Evolutionary conservation across 1,139 yeast genomes (phyloP), one percentile per base, ranked within the genome.

Genomic region (Yamadazyma membranifaciens): DNA sequence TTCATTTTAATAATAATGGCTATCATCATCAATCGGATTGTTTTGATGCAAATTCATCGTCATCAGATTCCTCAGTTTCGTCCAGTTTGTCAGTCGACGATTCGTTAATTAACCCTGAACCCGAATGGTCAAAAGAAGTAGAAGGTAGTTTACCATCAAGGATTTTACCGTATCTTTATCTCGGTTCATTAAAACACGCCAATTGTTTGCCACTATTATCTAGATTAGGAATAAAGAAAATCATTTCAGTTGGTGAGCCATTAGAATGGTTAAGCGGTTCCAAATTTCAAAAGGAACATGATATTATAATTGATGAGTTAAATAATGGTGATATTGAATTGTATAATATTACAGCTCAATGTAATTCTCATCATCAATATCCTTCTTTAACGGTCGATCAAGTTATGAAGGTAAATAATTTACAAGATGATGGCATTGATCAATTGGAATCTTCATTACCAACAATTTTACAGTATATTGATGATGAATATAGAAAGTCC

Each of bases 101-200:
- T 26, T 42, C 37, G 4, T 36, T 45, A 1, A 25, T 41, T 12
- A 15, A 17, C 11, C 11, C 7, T 2, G 40, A 46, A 31, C 40
- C 41, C 2, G 63, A 60, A 37, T 72, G 78, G 78, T 72, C 69
- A 2, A 63, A 59, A 29, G 69, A 68, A 26, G 72, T 69, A 3
- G 75, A 71, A 45, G 92, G 92, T 0, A 76, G 85, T 9, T 58
- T 85, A 24, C 94, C 94, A 1, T 81, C 88, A 0, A 69, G 87
- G 40, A 83, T 92, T 3, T 62, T 91, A 38, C 87, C 94, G 0
- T 92, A 91, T 60, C 62, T 92, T 51, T 92, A 89, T 56, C 69
- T 92, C 42, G 98, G 98, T 0, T 84, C 95, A 2, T 67, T 89
- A 39, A 76, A 67, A 37, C 97, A 92, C 63, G 98, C 98, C 6